Conservation (phyloP, 352 stramenopile species). For the Phytophthora pisi region DNA sequence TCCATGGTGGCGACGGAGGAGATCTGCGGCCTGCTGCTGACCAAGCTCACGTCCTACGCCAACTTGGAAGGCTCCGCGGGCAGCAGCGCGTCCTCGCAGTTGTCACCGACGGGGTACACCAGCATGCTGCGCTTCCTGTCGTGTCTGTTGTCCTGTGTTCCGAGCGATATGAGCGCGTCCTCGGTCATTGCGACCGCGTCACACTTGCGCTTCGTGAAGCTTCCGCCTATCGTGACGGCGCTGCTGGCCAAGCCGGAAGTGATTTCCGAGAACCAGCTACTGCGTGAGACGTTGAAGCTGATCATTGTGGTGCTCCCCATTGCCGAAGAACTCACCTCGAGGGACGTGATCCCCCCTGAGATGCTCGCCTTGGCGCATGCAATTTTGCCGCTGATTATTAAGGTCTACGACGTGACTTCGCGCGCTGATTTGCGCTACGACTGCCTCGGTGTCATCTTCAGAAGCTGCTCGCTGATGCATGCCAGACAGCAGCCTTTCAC, state of each 20-base stretch:
- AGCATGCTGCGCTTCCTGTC: conserved; percentile 58
- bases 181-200: conserved; percentile 23
- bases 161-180: conserved; percentile 21
- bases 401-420: conserved; percentile 59
- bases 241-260: conserved; percentile 50
- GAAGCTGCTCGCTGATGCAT: conserved; percentile 50
- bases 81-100: conserved; percentile 6
- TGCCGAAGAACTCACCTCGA: conserved; percentile 32
- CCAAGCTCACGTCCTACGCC: conserved; percentile 39
- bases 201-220: conserved; percentile 42
- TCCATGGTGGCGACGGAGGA: conserved; percentile 50
- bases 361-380: conserved; percentile 48
- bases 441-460: conserved; percentile 59
- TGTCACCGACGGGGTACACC: conserved; percentile 39
- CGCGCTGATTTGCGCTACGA: conserved; percentile 60
- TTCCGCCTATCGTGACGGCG: conserved; percentile 53
- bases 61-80: conserved; percentile 8
- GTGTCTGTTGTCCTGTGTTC: conserved; percentile 37
- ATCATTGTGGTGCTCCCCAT: conserved; percentile 56
- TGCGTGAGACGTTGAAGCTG: conserved; percentile 66
- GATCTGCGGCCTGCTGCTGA: conserved; percentile 43
- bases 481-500: conserved; percentile 34
- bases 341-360: conserved; percentile 23
- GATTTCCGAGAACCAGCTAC: conserved; percentile 48
- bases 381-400: conserved; percentile 53